Percentiles rank a stretch among this genome's conserved stretches.
Evolutionary conservation across 805 yeast species (phyloP).

Genomic region (Saturnispora quitensis): DNA sequence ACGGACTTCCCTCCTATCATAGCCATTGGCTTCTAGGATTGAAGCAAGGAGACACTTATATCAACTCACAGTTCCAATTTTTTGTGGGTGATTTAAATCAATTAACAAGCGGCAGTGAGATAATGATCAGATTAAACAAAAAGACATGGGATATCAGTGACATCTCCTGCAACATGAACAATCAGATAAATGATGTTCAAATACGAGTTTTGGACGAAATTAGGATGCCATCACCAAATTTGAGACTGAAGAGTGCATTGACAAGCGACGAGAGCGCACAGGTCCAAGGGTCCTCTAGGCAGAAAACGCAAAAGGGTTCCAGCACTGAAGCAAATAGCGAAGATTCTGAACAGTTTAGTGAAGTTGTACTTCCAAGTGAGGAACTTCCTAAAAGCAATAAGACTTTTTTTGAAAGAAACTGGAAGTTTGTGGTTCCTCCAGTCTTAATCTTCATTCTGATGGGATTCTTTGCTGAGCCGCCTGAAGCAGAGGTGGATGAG

Average conservation of each 20-base stretch:
- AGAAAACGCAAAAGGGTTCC: background rate
- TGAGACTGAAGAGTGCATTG: background rate
- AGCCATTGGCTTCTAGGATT: slow-evolving; percentile 2
- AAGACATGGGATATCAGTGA: background rate
- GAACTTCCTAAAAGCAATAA: slow-evolving; percentile 15
- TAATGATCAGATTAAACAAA: background rate
- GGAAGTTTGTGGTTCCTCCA: slow-evolving; percentile 53
- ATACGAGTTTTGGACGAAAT: background rate
- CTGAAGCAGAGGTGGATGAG: background rate
- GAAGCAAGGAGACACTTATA: slow-evolving; percentile 4
- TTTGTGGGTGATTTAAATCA: background rate
- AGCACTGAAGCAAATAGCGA: background rate
- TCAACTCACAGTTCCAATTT: slow-evolving; percentile 8
- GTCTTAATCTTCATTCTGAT: slow-evolving; percentile 13
- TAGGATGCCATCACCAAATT: background rate
- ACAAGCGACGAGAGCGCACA: background rate
- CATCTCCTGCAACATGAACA: background rate
- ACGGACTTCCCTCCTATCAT: background rate
- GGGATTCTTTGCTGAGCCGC: background rate
- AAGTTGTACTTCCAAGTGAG: slow-evolving; percentile 2
- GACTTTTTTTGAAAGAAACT: slow-evolving; percentile 50
- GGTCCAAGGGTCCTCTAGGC: background rate
- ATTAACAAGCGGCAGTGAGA: background rate
- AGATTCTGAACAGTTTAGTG: slow-evolving; percentile 7
- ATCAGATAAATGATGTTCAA: background rate